Base-by-base conservation (phyloP, 306 rosid species). In the Herpetospermum pedunculosum region DNA sequence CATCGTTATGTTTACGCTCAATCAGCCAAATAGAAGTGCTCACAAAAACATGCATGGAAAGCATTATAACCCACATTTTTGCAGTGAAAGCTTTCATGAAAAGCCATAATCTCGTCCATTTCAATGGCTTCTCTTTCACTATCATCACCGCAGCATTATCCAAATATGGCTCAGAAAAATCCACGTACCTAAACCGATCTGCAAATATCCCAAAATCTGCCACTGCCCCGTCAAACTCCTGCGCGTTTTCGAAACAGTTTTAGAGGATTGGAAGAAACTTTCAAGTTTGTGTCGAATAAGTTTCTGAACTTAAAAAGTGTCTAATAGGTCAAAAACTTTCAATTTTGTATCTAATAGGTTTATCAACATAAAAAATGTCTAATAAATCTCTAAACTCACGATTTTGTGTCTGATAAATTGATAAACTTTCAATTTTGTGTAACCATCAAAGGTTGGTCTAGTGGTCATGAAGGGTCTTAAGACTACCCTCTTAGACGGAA, bases 161-260 rank as follows among this genome's bases (percentile, higher is more conserved):
- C 40, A 84, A 23, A 29, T 88, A 87, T 4, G 90, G 92, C 53
- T 79, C 86, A 35, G 90, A 73, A 80, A 83, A 86, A 7, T 82
- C 86, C 0, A 77, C 88, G 29, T 68, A 75, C 55, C 38, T 82
- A 46, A 73, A 84, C 52, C 94, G 78, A 25, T 85, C 73, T 29
- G 86, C 81, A 49, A 79, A 37, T 77, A 85, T 81, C 49, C 77
- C 74, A 62, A 81, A 83, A 67, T 88, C 96, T 6, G 94, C 96
- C 18, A 84, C 87, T 21, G 88, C 93, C 54, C 16, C 40, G 32
- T 72, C 76, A 49, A 29, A 48, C 25, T 32, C 74, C 69, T 84
- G 84, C 70, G 4, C 6, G 49, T 44, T 44, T 44, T 44, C n/a
- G 6, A 47, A 47, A 47, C 52, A 16, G 4, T 32, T 32, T 32